Percentiles rank a stretch among this genome's conserved stretches.
Evolutionary conservation across 1,284 basidiomycete genomes (phyloP).

Genomic region (Leccinum variabile): DNA sequence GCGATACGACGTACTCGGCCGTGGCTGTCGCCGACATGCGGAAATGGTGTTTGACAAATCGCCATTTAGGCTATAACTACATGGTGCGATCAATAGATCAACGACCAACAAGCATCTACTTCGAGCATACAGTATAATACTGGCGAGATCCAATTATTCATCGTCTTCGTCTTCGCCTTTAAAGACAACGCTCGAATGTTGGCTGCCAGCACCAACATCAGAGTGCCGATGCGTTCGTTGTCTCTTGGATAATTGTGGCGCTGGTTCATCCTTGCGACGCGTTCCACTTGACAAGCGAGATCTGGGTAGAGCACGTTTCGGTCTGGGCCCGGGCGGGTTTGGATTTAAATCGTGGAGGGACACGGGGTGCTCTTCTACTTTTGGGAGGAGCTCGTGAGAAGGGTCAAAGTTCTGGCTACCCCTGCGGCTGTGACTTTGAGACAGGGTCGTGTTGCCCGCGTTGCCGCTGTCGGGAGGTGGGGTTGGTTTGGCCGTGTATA

Average conservation of each 20-base stretch:
- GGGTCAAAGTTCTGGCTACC: slow-evolving; percentile 14
- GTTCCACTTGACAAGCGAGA: slow-evolving; percentile 13
- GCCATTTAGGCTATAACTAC: slow-evolving; percentile 12
- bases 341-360: slow-evolving; percentile 12
- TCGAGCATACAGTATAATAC: slow-evolving; percentile 3
- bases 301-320: slow-evolving; percentile 34
- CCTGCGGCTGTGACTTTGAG: slow-evolving; percentile 12
- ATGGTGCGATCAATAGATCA: slow-evolving; percentile 4
- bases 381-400: slow-evolving; percentile 16
- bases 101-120: neutral
- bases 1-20: neutral
- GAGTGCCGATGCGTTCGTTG: slow-evolving; percentile 25
- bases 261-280: slow-evolving; percentile 7
- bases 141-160: slow-evolving; percentile 9
- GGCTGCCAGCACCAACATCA: slow-evolving; percentile 19
- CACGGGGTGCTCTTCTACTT: slow-evolving; percentile 25
- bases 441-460: neutral
- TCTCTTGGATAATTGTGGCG: slow-evolving; percentile 21
- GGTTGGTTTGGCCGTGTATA: neutral
- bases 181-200: neutral
- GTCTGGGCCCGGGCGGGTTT: slow-evolving; percentile 16
- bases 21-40: neutral
- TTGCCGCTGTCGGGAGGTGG: slow-evolving; percentile 12
- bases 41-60: neutral
- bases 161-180: slow-evolving; percentile 21